Conservation (phyloP, 2,329 filamentous ascomycete genomes). For the Aureobasidium sp. region DNA sequence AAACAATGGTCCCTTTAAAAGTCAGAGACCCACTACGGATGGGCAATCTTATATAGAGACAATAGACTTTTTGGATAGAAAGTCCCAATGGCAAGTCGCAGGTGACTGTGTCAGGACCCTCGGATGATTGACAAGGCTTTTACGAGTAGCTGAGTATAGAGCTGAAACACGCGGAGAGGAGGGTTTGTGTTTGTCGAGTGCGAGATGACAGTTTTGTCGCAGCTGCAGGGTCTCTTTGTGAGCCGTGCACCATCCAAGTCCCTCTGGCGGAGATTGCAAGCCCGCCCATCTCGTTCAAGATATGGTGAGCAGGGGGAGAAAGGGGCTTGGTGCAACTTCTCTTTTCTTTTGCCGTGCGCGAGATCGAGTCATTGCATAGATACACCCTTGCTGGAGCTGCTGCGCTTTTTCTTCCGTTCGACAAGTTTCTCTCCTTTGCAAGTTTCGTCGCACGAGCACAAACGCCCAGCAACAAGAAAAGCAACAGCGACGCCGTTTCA, state of each 20-base stretch:
- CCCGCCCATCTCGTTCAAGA: not conserved
- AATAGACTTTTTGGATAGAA: slow-evolving; percentile 4
- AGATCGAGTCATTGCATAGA: not conserved
- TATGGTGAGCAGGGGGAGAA: slow-evolving; percentile 1
- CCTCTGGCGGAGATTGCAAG: slow-evolving; percentile 3
- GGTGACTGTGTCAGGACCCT: not conserved
- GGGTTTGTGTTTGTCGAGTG: not conserved
- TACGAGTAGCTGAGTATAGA: not conserved
- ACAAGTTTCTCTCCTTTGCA: not conserved
- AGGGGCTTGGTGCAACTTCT: slow-evolving; percentile 3
- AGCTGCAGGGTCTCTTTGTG: not conserved
- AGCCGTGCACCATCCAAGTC: not conserved
- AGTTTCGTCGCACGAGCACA: not conserved
- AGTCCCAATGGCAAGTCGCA: not conserved
- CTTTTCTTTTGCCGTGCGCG: not conserved
- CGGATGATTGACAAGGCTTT: not conserved
- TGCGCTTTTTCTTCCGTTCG: not conserved
- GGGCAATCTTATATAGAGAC: slow-evolving; percentile 7
- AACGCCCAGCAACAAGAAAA: not conserved
- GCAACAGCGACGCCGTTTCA: slow-evolving; percentile 9
- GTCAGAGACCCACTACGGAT: not conserved
- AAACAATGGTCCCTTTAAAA: not conserved
- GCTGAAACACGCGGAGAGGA: slow-evolving; percentile 6
- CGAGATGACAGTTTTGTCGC: not conserved
- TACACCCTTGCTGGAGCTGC: not conserved